Evolutionary conservation across 1,284 basidiomycete genomes (phyloP).

Genomic region (Tilletia caries): DNA sequence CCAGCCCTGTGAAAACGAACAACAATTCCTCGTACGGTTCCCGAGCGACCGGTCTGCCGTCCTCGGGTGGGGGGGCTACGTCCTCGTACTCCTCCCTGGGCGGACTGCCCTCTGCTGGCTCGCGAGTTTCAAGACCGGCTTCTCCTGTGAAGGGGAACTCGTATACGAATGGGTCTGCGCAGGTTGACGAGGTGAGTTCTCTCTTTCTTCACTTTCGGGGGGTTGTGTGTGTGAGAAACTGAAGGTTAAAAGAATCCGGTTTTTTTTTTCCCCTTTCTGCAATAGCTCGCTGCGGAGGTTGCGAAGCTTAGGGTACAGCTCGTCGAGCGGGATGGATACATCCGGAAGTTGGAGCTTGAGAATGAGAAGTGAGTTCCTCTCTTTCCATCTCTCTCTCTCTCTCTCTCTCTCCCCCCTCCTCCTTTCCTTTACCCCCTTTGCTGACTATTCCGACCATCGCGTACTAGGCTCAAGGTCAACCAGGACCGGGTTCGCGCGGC

Average conservation of each 20-base stretch:
- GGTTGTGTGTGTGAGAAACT: too few relatives aligned
- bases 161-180: conserved; percentile 1
- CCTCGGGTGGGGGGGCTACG: not conserved
- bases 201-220: too few relatives aligned
- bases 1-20: not conserved
- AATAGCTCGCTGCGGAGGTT: conserved; percentile 26
- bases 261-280: not conserved
- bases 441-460: not conserved
- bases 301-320: conserved; percentile 32
- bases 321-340: conserved; percentile 36
- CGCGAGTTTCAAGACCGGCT: conserved; percentile 7
- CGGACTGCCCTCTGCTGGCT: not conserved
- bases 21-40: conserved; percentile 8
- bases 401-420: not conserved
- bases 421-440: not conserved
- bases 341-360: conserved; percentile 45
- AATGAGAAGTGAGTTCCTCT: conserved; percentile 33
- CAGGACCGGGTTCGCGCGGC: too few relatives aligned
- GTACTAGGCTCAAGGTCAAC: too few relatives aligned
- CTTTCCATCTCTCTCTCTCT: not conserved
- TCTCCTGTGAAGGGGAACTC: conserved; percentile 8
- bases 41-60: not conserved
- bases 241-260: not conserved
- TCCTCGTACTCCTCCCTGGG: not conserved
- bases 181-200: conserved; percentile 15